phyloP scores from a whole-genome alignment of 495 filamentous ascomycete genomes.

The Hyaloscypha bicolor region DNA sequence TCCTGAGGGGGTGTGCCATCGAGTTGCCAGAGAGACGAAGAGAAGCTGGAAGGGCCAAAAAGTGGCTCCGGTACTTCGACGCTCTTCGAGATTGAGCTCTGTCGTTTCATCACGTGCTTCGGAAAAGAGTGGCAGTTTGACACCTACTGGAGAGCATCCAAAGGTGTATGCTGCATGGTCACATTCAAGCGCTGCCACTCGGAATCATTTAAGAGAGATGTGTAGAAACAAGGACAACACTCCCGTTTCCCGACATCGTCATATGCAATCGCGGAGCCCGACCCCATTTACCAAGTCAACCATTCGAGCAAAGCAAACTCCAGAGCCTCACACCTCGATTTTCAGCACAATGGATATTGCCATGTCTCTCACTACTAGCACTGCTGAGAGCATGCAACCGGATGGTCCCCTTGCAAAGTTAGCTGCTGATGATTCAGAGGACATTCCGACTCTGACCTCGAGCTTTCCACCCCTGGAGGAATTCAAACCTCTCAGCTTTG shows the following conservation, averaged over 20 bases:
- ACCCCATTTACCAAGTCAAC: constrained; percentile 66
- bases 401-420: constrained; percentile 68
- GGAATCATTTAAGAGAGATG: constrained; percentile 77
- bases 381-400: constrained; percentile 76
- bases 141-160: constrained; percentile 52
- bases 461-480: constrained; percentile 24
- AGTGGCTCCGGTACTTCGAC: constrained; percentile 32
- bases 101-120: constrained; percentile 14
- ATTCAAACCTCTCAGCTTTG: constrained; percentile 22
- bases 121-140: constrained; percentile 63
- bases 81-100: constrained; percentile 15
- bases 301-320: constrained; percentile 22
- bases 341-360: constrained; percentile 77
- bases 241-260: constrained; percentile 67
- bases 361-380: constrained; percentile 79
- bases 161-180: constrained; percentile 66
- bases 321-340: constrained; percentile 42
- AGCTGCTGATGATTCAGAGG: constrained; percentile 6
- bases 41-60: constrained; percentile 73
- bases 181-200: constrained; percentile 77
- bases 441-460: constrained; percentile 26
- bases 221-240: constrained; percentile 76
- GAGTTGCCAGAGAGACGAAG: constrained; percentile 84
- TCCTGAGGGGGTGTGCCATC: constrained; percentile 85
- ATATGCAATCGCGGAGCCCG: constrained; percentile 72